Evolutionary conservation across 2,329 filamentous ascomycete genomes (phyloP).

Genomic region (Cladobotryum mycophilum): DNA sequence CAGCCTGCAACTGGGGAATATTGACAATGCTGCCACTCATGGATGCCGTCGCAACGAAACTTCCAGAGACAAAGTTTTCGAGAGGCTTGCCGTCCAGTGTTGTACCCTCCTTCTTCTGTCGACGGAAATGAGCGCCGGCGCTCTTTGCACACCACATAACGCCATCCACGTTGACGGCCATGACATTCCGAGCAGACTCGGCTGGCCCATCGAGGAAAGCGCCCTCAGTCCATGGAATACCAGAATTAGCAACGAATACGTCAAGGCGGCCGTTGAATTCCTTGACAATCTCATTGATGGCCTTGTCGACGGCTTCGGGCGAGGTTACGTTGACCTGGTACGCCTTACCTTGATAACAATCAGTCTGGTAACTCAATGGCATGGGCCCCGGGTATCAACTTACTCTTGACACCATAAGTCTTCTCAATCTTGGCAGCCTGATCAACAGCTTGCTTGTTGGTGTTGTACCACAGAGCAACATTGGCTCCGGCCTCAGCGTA

Average conservation of each 20-base stretch:
- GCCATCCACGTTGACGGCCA: slow-evolving; percentile 67
- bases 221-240: slow-evolving; percentile 66
- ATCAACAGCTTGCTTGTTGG: slow-evolving; percentile 57
- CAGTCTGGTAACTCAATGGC: background rate
- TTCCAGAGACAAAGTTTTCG: slow-evolving; percentile 55
- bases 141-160: slow-evolving; percentile 71
- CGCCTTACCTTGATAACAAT: slow-evolving; percentile 14
- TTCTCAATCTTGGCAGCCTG: slow-evolving; percentile 58
- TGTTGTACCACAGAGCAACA: slow-evolving; percentile 67
- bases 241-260: slow-evolving; percentile 73
- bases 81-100: slow-evolving; percentile 56
- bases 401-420: slow-evolving; percentile 62
- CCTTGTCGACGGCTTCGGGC: slow-evolving; percentile 43
- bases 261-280: slow-evolving; percentile 73
- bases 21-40: slow-evolving; percentile 77
- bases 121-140: slow-evolving; percentile 62
- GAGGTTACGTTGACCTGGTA: slow-evolving; percentile 57
- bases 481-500: slow-evolving; percentile 66
- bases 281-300: slow-evolving; percentile 46
- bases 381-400: slow-evolving; percentile 21
- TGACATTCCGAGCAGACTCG: slow-evolving; percentile 60
- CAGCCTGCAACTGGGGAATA: slow-evolving; percentile 66
- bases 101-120: slow-evolving; percentile 63
- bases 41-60: slow-evolving; percentile 71
- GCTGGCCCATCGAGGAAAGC: slow-evolving; percentile 59